phyloP scores from a whole-genome alignment of 495 filamentous ascomycete genomes.

The Lophiostoma macrostomum region DNA sequence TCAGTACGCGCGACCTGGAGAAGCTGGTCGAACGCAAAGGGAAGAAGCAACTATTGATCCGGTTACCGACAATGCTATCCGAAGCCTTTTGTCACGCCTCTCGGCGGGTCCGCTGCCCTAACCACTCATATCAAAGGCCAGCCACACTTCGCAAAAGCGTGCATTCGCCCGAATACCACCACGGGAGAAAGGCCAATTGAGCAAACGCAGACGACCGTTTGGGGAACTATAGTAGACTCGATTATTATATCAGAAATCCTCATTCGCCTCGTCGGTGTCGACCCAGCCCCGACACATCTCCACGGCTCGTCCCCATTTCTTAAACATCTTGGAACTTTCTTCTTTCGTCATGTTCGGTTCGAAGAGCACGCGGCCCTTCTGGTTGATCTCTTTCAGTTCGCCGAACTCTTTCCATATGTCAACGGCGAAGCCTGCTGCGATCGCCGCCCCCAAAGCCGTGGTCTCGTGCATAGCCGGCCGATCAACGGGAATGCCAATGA shows the following conservation, averaged over 20 bases:
- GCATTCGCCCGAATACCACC: not conserved
- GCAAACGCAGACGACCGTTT: slow-evolving; percentile 17
- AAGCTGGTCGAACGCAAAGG: no score
- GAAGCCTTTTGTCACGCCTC: not conserved
- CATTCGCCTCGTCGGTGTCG: slow-evolving; percentile 46
- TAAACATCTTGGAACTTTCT: slow-evolving; percentile 66
- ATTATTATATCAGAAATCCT: slow-evolving; percentile 37
- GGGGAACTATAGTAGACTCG: slow-evolving; percentile 26
- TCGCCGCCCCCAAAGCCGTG: slow-evolving; percentile 88
- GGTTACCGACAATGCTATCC: no score
- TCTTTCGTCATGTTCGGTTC: slow-evolving; percentile 59
- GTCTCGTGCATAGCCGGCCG: slow-evolving; percentile 91
- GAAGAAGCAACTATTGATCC: no score
- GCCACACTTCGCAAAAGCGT: not conserved
- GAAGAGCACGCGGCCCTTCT: slow-evolving; percentile 71
- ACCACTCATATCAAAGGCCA: slow-evolving; percentile 11
- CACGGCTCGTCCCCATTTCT: slow-evolving; percentile 80
- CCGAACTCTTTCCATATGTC: slow-evolving; percentile 76
- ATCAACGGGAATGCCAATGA: slow-evolving; percentile 84
- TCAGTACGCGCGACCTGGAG: no score
- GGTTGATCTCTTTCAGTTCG: slow-evolving; percentile 77
- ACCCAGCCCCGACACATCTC: slow-evolving; percentile 89
- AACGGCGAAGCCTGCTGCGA: slow-evolving; percentile 86
- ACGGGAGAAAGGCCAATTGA: slow-evolving; percentile 10
- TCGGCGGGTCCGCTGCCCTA: not conserved